Conservation (phyloP, 2,329 filamentous ascomycete genomes). For the Diplodia seriata region DNA sequence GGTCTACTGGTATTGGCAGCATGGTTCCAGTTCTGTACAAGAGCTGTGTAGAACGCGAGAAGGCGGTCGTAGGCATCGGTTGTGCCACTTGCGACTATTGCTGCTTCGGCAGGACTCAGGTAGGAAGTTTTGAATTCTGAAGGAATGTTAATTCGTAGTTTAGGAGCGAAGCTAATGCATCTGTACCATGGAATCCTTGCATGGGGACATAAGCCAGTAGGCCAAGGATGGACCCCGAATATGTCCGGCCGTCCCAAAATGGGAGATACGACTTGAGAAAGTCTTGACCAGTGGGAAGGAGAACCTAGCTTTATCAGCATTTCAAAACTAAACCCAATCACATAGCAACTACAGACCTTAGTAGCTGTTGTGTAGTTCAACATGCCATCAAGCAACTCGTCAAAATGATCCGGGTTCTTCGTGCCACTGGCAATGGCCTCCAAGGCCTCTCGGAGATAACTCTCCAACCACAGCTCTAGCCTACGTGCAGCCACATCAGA, state of each 20-base stretch:
- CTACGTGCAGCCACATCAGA: constrained; percentile 41
- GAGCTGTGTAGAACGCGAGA: constrained; percentile 69
- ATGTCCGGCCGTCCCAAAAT: constrained; percentile 46
- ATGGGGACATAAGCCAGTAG: constrained; percentile 58
- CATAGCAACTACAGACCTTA: constrained; percentile 42
- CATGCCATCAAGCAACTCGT: constrained; percentile 45
- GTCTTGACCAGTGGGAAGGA: constrained; percentile 41
- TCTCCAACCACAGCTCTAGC: constrained; percentile 45
- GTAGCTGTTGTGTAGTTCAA: constrained; percentile 44
- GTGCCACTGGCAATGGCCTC: constrained; percentile 33
- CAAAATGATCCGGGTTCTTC: constrained; percentile 38
- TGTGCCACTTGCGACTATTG: constrained; percentile 47
- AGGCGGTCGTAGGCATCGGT: constrained; percentile 63
- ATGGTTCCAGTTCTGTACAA: constrained; percentile 59
- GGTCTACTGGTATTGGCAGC: constrained; percentile 40
- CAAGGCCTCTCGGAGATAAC: constrained; percentile 24
- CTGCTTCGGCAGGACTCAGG: constrained; percentile 50
- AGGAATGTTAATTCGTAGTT: background rate
- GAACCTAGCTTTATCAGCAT: constrained; percentile 36
- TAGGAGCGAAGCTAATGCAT: background rate
- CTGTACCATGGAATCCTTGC: constrained; percentile 61
- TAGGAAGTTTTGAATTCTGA: constrained; percentile 48
- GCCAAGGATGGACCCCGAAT: constrained; percentile 57
- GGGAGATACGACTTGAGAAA: constrained; percentile 48
- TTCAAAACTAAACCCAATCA: background rate